Base-by-base conservation (phyloP, 129 eudicot species). In the Helianthus annuus region DNA sequence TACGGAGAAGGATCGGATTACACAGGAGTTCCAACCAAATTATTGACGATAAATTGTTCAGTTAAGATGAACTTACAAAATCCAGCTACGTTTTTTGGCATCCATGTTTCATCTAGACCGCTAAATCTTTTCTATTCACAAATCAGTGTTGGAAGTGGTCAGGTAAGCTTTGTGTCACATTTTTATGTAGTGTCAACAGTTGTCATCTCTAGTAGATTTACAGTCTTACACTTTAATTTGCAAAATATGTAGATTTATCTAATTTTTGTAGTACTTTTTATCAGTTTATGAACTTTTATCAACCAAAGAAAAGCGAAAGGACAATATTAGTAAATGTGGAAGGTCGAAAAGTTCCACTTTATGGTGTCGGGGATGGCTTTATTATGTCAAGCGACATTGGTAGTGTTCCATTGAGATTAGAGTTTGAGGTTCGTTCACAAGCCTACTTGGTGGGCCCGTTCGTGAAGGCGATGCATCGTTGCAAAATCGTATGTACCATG, bases 21-120 rank as follows among this genome's bases (percentile, higher is more conserved):
- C 55, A 81, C 89, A 0, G 97, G 97, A 19, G 97, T 89, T 65
- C 91, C 97, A 17, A 85, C 94, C 11, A 85, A 85, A 70, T 73
- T 89, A 34, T 45, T 92, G n/a, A 78, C 94, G 0, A 67, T 89
- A n/a, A 92, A 92, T 17, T 85, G 96, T 65, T 83, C 89, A 0
- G 80, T 84, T 19, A 75, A 64, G 42, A 85, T 92, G 88, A 83
- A 48, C 48, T 79, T 92, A 55, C 38, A 65, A 11, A 92, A 92
- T 60, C 96, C 96, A 7, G 94, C 96, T 4, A 81, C 78, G 22
- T 92, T 92, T 78, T 88, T 88, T 44, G 96, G 96, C 70, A 67
- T 92, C 64, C 91, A 92, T 73, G 83, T 92, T 60, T 68, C 78
- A 36, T 77, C 86, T n/a, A 55, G 61, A 19, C 51, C 84, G 9